A percentile compares a stretch with the other conserved stretches of the same genome.
These are phyloP conservation scores for Endothia cerciana DNA, from an alignment of 2,329 filamentous ascomycete species.

Conservation along the genomic window DNA sequence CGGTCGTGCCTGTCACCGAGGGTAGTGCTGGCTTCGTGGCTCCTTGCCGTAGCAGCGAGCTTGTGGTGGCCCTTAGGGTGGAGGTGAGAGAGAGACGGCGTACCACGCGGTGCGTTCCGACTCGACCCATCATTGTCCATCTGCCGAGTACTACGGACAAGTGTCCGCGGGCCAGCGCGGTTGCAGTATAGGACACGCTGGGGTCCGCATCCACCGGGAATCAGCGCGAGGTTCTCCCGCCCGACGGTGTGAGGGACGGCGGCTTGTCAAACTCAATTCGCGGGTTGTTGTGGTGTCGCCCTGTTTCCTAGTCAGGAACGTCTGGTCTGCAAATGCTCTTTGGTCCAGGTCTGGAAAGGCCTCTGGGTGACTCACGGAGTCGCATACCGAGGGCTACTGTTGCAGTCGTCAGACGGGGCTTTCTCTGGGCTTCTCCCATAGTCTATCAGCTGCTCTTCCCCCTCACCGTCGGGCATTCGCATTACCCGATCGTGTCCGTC, in stretches of 20 bases:
- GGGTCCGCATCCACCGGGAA: neutral
- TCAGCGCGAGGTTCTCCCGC: neutral
- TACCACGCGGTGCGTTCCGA: neutral
- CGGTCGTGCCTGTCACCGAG: constrained; percentile 7
- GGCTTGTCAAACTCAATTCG: neutral
- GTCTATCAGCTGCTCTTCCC: too few relatives aligned
- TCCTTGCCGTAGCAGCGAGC: neutral
- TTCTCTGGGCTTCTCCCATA: too few relatives aligned
- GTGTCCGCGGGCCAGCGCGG: constrained; percentile 14
- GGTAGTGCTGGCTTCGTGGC: neutral
- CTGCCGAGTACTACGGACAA: constrained; percentile 25
- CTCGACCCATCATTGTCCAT: constrained; percentile 4
- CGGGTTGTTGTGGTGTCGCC: too few relatives aligned
- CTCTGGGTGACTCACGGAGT: too few relatives aligned
- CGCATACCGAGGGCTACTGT: too few relatives aligned
- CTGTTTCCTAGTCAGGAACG: too few relatives aligned
- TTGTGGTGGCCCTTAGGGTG: neutral
- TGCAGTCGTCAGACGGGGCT: too few relatives aligned
- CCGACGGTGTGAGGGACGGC: neutral
- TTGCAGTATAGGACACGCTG: neutral
- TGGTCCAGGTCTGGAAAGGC: too few relatives aligned
- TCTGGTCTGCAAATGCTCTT: too few relatives aligned
- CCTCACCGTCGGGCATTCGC: too few relatives aligned
- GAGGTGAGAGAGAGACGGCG: neutral
- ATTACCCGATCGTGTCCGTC: too few relatives aligned